A percentile compares a stretch with the other conserved stretches of the same genome.
These are phyloP conservation scores for Skeletonema marinoi DNA, from an alignment of 108 stramenopile genomes.

Conservation along the genomic window DNA sequence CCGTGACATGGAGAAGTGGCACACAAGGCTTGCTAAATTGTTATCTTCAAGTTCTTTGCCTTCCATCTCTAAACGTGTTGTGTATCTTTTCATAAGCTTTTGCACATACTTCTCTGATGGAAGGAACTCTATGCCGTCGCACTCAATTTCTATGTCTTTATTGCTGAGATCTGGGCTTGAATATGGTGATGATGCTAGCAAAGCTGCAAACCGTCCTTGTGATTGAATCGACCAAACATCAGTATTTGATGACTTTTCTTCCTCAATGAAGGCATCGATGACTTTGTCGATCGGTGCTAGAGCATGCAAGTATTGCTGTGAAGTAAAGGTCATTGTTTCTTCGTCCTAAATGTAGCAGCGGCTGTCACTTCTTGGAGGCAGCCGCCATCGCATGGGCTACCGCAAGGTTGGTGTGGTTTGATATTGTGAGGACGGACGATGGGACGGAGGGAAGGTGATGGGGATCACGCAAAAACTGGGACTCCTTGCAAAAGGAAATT, in stretches of 20 bases:
- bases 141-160: background rate
- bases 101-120: conserved; percentile 55
- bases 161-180: background rate
- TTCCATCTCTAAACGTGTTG: conserved; percentile 27
- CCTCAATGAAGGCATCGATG: background rate
- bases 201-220: background rate
- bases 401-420: no score
- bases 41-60: conserved; percentile 26
- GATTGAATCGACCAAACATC: background rate
- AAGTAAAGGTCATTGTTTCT: background rate
- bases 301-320: background rate
- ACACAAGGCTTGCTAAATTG: conserved; percentile 27
- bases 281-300: background rate
- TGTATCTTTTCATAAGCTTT: conserved; percentile 42
- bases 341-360: background rate
- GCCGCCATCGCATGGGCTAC: no score
- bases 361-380: no score
- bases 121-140: conserved; percentile 8
- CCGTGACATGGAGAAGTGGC: conserved; percentile 34
- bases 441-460: no score
- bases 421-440: no score
- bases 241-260: background rate
- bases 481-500: no score
- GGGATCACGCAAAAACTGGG: no score
- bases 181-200: background rate